Evolutionary conservation across 169 alveolate genomes (phyloP), one percentile per base, ranked within the genome.

Genomic region (Theileria equi): DNA sequence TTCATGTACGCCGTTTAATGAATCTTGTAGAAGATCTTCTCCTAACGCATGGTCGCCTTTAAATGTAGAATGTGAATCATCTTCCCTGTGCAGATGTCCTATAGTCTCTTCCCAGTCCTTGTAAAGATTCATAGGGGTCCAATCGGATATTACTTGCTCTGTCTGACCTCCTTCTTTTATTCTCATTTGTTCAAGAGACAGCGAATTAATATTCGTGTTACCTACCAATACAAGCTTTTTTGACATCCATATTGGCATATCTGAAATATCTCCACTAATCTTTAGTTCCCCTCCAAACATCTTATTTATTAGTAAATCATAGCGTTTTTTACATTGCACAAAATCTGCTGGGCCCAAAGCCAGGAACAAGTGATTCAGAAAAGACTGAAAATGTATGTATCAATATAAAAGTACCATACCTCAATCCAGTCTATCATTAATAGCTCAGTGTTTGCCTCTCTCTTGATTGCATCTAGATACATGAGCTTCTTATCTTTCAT

Each of bases 371-470:
- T 77, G 86, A 10, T 41, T 45, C 69, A 77, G 32, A 55, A 68
- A 77, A 34, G 68, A 19, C 68, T 49, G 29, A 31, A 58, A 52
- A 10, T 25, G 21, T 52, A 31, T 52, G 52, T 29, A 25, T 67
- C 47, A 5, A 78, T 49, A 28, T 58, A 71, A 54, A 60, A 59
- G 11, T 50, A 77, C 38, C 78, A 55, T 31, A 80, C 94, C 77
- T 91, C 95, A 81, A 88, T 80, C 96, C 96, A 91, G 41, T 91
- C 92, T 28, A 92, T 87, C 50, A 88, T 65, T 19, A 88, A 64
- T 44, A 90, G 28, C 68, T 92, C 94, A 36, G 89, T 89, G 40
- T 88, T 73, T 10, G 89, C 88, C 21, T 91, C 90, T 23, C 96
- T 78, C 70, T 87, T 81, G 34, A 92, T 67, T 16, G 96, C 90